Percentiles rank a stretch among this genome's conserved stretches.
phyloP scores from a whole-genome alignment of 306 rosid species.

The Citrullus colocynthis region DNA sequence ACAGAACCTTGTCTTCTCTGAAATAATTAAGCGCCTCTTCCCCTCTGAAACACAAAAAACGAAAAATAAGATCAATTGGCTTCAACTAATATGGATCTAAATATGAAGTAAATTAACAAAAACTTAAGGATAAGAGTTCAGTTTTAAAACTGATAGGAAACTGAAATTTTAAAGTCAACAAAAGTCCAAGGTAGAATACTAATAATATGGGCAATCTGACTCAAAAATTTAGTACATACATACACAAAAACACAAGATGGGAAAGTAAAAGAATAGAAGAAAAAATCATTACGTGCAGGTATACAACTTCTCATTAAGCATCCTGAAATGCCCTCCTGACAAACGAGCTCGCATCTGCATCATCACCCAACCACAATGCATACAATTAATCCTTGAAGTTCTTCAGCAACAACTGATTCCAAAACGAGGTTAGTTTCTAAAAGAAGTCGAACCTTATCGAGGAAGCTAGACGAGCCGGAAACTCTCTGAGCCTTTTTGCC shows the following conservation, averaged over 20 bases:
- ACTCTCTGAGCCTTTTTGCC: constrained; percentile 18
- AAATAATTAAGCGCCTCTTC: constrained; percentile 81
- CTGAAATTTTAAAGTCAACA: background rate
- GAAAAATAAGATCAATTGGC: background rate
- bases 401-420: background rate
- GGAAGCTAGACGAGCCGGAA: constrained; percentile 40
- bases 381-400: background rate
- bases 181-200: background rate
- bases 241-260: background rate
- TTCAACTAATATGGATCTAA: background rate
- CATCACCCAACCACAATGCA: background rate
- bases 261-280: background rate
- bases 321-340: constrained; percentile 92
- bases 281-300: constrained; percentile 62
- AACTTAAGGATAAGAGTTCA: background rate
- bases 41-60: constrained; percentile 37
- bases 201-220: background rate
- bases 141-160: background rate
- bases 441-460: constrained; percentile 35
- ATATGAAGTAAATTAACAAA: background rate
- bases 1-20: constrained; percentile 52
- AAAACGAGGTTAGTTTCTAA: background rate
- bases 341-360: constrained; percentile 75
- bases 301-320: constrained; percentile 93
- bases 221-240: background rate